Base-by-base conservation (phyloP, 345 rosid species). In the Eucalyptus polyanthemos region DNA sequence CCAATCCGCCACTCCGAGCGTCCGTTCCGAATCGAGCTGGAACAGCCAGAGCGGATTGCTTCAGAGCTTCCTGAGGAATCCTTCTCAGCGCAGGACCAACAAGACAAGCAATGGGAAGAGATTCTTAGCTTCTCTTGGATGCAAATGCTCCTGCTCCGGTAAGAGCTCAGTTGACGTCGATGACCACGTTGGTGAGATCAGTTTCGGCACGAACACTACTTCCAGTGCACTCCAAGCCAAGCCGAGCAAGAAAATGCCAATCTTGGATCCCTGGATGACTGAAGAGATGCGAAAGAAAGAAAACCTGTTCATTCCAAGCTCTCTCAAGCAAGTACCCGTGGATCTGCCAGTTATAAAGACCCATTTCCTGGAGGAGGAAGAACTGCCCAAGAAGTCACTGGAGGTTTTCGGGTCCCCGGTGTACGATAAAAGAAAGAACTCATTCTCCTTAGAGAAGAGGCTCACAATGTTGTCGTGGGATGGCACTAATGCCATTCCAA, bases 321-420 rank as follows among this genome's bases (percentile, higher is more conserved):
- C 83, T 76, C 83, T 37, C 45, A 76, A 76, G 83, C 83, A 76
- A 76, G 83, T 37, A 15, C 37, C 34, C 31, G 90, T 86, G 87
- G 88, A 91, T 89, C 76, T 56, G 53, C 90, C 93, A 6, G 62
- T 87, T 40, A 91, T 81, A 11, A 88, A 81, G 87, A 58, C 72
- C 51, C 83, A 21, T 76, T 37, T 37, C 47, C 47, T 37, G 83
- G 88, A 85, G 12, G 90, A 50, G 21, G 93, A 87, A 87, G 87
- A 91, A 40, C 92, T 91, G 67, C 92, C 91, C 21, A 90, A 93
- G 86, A 95, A 95, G 86, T 93, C 97, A 27, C 89, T 94, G 3
- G 97, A 96, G 88, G 95, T 94, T 51, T 95, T 93, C 60, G 96
- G 99, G 40, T 94, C 95, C 50, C 95, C 97, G 37, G 90, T 92